phyloP scores from a whole-genome alignment of 106 monocot genomes.

The Dendrobium officinale region DNA sequence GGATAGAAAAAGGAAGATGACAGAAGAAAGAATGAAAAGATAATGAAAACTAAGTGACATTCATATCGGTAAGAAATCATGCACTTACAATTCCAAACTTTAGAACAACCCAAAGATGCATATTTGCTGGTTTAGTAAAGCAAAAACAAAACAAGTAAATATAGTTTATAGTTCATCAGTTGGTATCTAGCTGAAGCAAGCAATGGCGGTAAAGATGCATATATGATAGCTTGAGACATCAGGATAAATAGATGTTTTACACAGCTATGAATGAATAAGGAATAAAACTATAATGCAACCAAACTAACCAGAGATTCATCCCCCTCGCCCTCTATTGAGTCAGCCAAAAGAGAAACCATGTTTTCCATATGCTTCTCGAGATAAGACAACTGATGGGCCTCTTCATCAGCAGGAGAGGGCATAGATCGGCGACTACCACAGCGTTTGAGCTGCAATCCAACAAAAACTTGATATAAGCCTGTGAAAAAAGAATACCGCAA shows the following conservation, averaged over 20 bases:
- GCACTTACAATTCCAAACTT: not conserved
- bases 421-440: conserved; percentile 82
- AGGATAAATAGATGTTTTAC: not conserved
- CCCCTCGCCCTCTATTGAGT: conserved; percentile 56
- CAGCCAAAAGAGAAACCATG: conserved; percentile 67
- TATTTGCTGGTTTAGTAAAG: not conserved
- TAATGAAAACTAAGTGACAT: not conserved
- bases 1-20: not conserved
- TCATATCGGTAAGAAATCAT: too few species aligned
- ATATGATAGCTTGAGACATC: not conserved
- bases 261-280: not conserved
- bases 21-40: not conserved
- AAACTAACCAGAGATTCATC: conserved; percentile 77
- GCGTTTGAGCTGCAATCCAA: conserved; percentile 65
- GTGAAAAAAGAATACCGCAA: not conserved
- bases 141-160: not conserved
- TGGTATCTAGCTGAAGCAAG: not conserved
- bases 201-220: not conserved
- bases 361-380: conserved; percentile 88
- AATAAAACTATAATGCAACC: conserved; percentile 4
- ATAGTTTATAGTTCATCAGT: not conserved
- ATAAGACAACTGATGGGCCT: conserved; percentile 91
- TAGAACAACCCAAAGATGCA: not conserved
- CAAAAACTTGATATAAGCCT: not conserved
- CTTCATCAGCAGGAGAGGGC: conserved; percentile 94